Evolutionary conservation across 2,329 filamentous ascomycete species (phyloP).

Genomic region (Colletotrichum acutatum): DNA sequence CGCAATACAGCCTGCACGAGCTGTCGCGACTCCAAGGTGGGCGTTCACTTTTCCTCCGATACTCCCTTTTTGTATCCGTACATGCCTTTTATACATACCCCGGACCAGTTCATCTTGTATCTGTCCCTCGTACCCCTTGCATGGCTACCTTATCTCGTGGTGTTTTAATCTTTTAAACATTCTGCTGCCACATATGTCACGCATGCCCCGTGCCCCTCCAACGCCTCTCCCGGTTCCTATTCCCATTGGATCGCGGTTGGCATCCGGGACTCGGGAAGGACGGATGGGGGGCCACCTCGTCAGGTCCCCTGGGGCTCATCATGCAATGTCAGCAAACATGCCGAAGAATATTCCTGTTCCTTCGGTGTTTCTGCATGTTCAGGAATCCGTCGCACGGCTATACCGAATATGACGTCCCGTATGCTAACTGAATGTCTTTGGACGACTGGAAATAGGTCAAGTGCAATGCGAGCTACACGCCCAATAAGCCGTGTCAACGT

Average conservation of each 20-base stretch:
- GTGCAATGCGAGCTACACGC: constrained; percentile 52
- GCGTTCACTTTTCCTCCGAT: constrained; percentile 19
- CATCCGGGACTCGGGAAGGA: neutral
- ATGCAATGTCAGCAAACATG: constrained; percentile 3
- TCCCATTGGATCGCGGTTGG: constrained; percentile 14
- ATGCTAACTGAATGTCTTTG: constrained; percentile 4
- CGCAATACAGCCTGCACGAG: constrained; percentile 46
- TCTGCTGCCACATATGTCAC: neutral
- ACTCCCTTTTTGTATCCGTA: no score
- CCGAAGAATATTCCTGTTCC: neutral
- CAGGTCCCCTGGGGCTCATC: constrained; percentile 2
- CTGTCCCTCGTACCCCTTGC: neutral
- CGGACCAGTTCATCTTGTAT: neutral
- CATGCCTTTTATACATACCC: neutral
- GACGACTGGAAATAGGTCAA: constrained; percentile 50
- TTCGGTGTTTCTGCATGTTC: neutral
- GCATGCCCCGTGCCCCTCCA: neutral
- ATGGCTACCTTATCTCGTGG: neutral
- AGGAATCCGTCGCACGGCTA: neutral
- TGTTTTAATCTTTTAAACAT: neutral
- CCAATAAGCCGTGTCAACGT: constrained; percentile 55
- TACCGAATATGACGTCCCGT: neutral
- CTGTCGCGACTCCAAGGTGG: constrained; percentile 51
- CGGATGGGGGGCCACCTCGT: neutral
- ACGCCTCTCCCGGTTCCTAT: constrained; percentile 3